phyloP scores from a whole-genome alignment of 257 asterid species.

The Fraxinus americana region DNA sequence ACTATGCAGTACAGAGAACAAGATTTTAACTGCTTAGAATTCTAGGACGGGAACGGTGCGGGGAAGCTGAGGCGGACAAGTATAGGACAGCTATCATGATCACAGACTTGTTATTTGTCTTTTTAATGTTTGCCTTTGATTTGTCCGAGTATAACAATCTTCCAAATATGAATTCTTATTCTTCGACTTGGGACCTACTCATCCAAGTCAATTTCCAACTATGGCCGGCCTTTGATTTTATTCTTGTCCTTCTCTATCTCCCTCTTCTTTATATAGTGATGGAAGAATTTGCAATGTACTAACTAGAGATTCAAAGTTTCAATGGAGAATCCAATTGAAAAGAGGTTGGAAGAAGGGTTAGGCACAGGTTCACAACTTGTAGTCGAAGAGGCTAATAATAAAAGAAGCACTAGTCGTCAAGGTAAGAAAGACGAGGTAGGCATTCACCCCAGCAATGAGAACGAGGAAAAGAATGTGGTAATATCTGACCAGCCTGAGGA shows the following conservation, averaged over 20 bases:
- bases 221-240: constrained; percentile 44
- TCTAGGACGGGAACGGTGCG: background rate
- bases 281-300: background rate
- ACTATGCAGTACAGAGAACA: too few species aligned
- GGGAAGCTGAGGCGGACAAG: background rate
- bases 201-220: constrained; percentile 22
- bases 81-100: background rate
- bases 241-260: constrained; percentile 15
- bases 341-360: constrained; percentile 58
- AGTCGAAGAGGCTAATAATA: constrained; percentile 18
- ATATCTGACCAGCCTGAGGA: constrained; percentile 17
- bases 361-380: constrained; percentile 16
- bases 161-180: constrained; percentile 5
- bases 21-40: too few species aligned
- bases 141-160: constrained; percentile 21
- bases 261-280: background rate
- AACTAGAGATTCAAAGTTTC: background rate
- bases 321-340: constrained; percentile 47
- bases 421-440: constrained; percentile 18
- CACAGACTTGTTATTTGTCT: background rate
- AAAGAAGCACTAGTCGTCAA: background rate
- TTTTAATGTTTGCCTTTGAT: constrained; percentile 7
- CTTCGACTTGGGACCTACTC: background rate
- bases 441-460: background rate
- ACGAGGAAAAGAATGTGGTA: background rate